Percentiles rank a stretch among this genome's conserved stretches.
phyloP scores from a whole-genome alignment of 2,329 filamentous ascomycete genomes.

The Xylariaceae sp. region DNA sequence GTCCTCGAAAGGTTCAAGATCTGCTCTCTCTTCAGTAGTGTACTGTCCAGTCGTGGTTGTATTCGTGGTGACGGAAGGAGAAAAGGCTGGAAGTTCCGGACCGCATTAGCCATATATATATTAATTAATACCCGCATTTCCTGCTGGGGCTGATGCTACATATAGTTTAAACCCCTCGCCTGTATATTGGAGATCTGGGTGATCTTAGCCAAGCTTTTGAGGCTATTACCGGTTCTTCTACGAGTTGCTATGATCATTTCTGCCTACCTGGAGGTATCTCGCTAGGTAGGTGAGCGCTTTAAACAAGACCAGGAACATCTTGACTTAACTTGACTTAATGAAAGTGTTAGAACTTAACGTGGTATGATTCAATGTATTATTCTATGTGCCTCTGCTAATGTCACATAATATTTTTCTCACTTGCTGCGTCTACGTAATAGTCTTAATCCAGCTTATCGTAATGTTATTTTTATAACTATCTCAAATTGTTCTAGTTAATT shows the following conservation, averaged over 20 bases:
- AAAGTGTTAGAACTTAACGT: too few species aligned
- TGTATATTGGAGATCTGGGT: background rate
- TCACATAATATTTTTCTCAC: too few species aligned
- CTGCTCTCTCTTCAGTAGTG: slow-evolving; percentile 7
- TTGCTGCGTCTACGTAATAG: too few species aligned
- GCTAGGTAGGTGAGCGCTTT: too few species aligned
- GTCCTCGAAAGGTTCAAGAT: slow-evolving; percentile 18
- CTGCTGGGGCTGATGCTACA: slow-evolving; percentile 2
- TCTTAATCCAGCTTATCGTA: too few species aligned
- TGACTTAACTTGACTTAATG: too few species aligned
- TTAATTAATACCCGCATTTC: slow-evolving; percentile 24
- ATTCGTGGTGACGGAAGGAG: slow-evolving; percentile 7
- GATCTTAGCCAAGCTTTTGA: background rate
- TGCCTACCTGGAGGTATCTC: background rate
- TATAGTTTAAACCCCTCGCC: background rate
- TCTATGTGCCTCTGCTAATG: too few species aligned
- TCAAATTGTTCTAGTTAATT: too few species aligned
- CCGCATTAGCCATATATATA: slow-evolving; percentile 32
- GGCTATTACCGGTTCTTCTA: background rate
- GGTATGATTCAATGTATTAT: too few species aligned
- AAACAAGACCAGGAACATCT: too few species aligned
- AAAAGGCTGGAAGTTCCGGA: slow-evolving; percentile 25
- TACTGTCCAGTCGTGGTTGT: slow-evolving; percentile 10
- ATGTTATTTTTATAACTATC: too few species aligned
- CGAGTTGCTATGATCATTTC: background rate